A percentile compares a stretch with the other conserved stretches of the same genome.
These are phyloP conservation scores for Wickerhamiella pararugosa DNA, from an alignment of 1,139 yeast genomes.

Conservation along the genomic window DNA sequence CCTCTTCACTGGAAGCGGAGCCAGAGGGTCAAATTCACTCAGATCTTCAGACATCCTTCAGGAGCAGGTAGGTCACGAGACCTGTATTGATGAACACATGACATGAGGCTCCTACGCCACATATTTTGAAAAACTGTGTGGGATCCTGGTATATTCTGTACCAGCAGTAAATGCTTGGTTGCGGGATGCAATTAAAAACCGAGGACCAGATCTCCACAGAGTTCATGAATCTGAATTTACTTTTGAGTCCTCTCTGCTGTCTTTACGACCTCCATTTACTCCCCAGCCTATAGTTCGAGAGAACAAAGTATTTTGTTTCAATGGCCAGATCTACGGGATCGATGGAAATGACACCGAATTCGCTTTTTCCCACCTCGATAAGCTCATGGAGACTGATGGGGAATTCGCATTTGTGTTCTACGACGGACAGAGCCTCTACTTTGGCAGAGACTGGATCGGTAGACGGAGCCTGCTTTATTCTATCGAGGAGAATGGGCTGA, in stretches of 20 bases:
- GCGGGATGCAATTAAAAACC: conserved; percentile 10
- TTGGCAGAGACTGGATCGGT: conserved; percentile 77
- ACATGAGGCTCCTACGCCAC: neutral
- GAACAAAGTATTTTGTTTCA: conserved; percentile 42
- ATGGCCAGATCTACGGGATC: conserved; percentile 75
- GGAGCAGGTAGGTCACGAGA: neutral
- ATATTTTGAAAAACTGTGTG: conserved; percentile 19
- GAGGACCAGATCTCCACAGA: conserved; percentile 20
- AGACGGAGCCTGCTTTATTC: conserved; percentile 52
- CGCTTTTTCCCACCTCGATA: conserved; percentile 23
- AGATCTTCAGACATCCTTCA: neutral
- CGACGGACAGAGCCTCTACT: conserved; percentile 41
- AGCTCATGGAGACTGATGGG: conserved; percentile 31
- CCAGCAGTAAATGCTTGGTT: conserved; percentile 9
- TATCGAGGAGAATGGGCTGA: conserved; percentile 17
- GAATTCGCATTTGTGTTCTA: conserved; percentile 59
- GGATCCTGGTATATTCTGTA: conserved; percentile 15
- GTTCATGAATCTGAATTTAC: neutral
- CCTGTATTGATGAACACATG: neutral
- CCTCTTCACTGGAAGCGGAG: conserved; percentile 7
- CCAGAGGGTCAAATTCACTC: conserved; percentile 9
- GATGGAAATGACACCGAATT: conserved; percentile 36
- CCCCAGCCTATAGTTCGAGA: conserved; percentile 43
- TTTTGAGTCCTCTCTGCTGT: conserved; percentile 54
- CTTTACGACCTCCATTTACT: conserved; percentile 64